Conservation (phyloP, 192 early-diverging fungal species). For the Spinellus fusiger region DNA sequence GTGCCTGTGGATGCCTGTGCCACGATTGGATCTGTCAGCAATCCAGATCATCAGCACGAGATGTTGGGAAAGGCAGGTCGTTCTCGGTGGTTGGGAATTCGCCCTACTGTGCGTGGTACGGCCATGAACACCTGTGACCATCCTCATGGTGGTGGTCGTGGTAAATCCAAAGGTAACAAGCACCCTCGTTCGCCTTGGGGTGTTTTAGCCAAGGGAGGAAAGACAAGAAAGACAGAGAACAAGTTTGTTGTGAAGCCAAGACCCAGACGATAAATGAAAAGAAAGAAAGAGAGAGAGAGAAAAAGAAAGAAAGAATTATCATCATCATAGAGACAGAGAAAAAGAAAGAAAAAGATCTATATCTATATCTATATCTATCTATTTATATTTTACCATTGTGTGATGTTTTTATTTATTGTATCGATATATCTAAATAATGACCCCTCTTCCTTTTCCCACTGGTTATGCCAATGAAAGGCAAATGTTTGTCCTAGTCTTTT, state of each 20-base stretch:
- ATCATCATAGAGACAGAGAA: neutral
- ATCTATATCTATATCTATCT: neutral
- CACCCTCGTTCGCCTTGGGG: slow-evolving; percentile 88
- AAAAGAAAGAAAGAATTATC: neutral
- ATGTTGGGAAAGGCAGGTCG: slow-evolving; percentile 89
- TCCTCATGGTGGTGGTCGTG: slow-evolving; percentile 95
- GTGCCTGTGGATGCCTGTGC: slow-evolving; percentile 80
- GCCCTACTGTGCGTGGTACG: slow-evolving; percentile 92
- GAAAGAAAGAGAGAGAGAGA: neutral
- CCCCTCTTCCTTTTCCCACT: slow-evolving; percentile 38
- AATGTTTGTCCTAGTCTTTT: slow-evolving; percentile 31
- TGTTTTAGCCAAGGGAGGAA: slow-evolving; percentile 87
- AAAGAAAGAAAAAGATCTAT: neutral
- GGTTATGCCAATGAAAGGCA: slow-evolving; percentile 43
- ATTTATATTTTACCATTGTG: slow-evolving; percentile 16
- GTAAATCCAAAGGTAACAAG: slow-evolving; percentile 91
- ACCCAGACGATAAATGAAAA: slow-evolving; percentile 42
- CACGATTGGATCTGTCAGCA: slow-evolving; percentile 86
- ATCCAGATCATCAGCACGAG: slow-evolving; percentile 83
- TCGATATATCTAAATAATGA: slow-evolving; percentile 35
- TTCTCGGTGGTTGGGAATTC: slow-evolving; percentile 70
- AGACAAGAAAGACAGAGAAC: slow-evolving; percentile 67
- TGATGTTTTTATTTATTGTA: slow-evolving; percentile 16
- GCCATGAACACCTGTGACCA: slow-evolving; percentile 94
- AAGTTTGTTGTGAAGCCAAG: slow-evolving; percentile 64